phyloP scores from a whole-genome alignment of 108 stramenopile species.

The Nitzschia sp. region DNA sequence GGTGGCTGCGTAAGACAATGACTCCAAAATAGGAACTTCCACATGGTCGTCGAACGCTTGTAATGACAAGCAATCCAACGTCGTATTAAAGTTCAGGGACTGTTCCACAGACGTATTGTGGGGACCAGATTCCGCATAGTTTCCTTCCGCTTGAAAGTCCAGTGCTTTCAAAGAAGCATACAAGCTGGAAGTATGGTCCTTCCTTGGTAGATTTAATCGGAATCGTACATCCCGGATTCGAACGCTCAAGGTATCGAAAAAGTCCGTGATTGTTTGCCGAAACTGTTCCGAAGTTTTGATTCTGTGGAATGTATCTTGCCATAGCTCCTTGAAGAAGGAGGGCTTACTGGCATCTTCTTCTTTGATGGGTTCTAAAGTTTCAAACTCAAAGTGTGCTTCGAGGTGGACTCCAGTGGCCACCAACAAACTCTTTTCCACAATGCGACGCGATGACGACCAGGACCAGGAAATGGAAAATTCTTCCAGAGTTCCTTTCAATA shows the following conservation, averaged over 20 bases:
- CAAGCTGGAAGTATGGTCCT: background rate
- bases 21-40: background rate
- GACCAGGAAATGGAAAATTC: conserved; percentile 5
- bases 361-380: background rate
- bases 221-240: background rate
- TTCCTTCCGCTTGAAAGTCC: background rate
- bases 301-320: background rate
- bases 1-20: conserved; percentile 1
- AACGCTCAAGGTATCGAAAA: background rate
- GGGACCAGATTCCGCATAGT: background rate
- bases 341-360: background rate
- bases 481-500: background rate
- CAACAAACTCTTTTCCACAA: background rate
- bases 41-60: background rate
- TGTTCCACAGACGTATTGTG: background rate
- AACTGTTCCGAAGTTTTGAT: background rate
- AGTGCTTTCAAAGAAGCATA: too few species aligned
- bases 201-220: background rate
- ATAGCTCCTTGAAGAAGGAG: background rate
- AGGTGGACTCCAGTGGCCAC: background rate
- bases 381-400: background rate
- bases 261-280: background rate
- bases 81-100: background rate
- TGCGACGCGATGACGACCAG: conserved; percentile 1
- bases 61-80: background rate